Percentiles rank a stretch among this genome's conserved stretches.
Evolutionary conservation across 2,329 filamentous ascomycete species (phyloP).

Genomic region (Aspergillus sp.): DNA sequence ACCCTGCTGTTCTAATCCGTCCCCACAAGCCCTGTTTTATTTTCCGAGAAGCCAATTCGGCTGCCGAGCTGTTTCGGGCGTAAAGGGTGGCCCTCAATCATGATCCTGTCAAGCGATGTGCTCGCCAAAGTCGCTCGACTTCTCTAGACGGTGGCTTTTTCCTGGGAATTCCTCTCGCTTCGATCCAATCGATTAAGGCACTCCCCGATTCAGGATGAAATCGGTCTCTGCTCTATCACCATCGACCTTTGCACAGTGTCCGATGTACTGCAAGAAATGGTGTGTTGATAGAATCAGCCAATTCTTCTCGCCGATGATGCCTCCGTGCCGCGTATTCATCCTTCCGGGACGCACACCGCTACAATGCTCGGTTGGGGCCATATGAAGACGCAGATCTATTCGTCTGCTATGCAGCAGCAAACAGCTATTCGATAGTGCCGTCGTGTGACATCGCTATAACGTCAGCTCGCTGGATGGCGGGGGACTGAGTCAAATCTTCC

Average conservation of each 20-base stretch:
- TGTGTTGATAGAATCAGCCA: background rate
- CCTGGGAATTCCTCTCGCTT: background rate
- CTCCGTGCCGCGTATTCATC: background rate
- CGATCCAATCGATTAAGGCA: background rate
- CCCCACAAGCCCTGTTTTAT: conserved; percentile 1
- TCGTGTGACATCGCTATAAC: background rate
- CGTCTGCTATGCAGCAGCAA: conserved; percentile 3
- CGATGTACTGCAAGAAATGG: background rate
- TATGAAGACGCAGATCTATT: background rate
- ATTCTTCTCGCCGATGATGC: background rate
- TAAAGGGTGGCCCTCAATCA: background rate
- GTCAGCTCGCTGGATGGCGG: background rate
- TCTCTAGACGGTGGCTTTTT: background rate
- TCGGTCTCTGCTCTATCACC: background rate
- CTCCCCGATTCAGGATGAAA: background rate
- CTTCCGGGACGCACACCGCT: background rate
- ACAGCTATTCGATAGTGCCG: conserved; percentile 1
- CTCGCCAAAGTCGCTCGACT: background rate
- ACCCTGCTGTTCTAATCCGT: background rate
- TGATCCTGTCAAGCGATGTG: background rate
- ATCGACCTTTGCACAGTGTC: background rate
- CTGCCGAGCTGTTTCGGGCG: background rate
- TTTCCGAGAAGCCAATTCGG: conserved; percentile 6
- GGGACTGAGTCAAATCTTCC: background rate
- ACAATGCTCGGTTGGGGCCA: background rate